These are phyloP conservation scores for Beta vulgaris DNA, from an alignment of 148 eudicot genomes.

Conservation along the genomic window DNA sequence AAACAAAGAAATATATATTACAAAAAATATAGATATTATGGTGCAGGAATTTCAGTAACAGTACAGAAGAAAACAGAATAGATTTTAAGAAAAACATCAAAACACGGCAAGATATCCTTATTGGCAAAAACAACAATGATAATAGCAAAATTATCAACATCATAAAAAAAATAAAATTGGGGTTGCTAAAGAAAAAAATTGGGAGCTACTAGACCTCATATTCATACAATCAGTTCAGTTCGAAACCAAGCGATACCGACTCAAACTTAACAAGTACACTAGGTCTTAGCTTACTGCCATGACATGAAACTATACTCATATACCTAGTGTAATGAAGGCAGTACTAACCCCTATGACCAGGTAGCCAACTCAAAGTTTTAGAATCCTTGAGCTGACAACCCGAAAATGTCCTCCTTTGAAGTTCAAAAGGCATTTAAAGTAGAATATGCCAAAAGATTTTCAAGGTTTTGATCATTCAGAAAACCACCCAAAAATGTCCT, in stretches of 20 bases:
- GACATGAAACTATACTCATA: background rate
- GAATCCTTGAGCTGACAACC: background rate
- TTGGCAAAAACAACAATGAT: background rate
- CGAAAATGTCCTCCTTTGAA: background rate
- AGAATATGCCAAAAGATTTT: background rate
- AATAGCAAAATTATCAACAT: background rate
- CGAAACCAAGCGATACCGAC: background rate
- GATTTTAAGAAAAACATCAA: background rate
- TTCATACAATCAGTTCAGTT: background rate
- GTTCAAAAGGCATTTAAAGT: background rate
- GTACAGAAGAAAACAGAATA: background rate
- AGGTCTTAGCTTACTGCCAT: background rate
- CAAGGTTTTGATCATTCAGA: background rate
- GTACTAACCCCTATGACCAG: background rate
- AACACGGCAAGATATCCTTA: background rate
- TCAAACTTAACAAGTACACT: background rate
- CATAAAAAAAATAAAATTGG: background rate
- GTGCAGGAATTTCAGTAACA: background rate
- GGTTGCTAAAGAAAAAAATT: background rate
- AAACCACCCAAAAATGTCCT: background rate
- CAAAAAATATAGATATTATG: background rate
- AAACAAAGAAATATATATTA: constrained; percentile 9
- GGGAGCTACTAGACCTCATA: background rate
- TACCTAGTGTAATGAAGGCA: background rate
- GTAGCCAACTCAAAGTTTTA: background rate